Conservation (phyloP, 106 monocot genomes). For the Acorus gramineus region DNA sequence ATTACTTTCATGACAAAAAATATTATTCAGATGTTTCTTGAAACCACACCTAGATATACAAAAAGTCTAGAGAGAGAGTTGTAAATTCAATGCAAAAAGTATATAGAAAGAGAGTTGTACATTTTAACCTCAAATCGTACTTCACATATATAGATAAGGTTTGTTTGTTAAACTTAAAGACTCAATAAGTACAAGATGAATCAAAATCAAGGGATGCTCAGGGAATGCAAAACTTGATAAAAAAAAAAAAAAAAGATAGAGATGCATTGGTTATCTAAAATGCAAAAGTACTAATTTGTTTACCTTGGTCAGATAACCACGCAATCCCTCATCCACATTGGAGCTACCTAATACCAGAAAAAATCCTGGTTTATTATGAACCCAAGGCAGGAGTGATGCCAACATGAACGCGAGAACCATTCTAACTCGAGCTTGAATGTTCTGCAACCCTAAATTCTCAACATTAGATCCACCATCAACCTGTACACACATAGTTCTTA, state of each 20-base stretch:
- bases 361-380: conserved; percentile 85
- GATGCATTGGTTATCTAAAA: too few relatives aligned
- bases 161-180: too few relatives aligned
- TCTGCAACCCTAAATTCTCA: conserved; percentile 89
- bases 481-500: conserved; percentile 22
- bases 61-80: too few relatives aligned
- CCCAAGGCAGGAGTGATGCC: conserved; percentile 98
- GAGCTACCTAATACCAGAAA: conserved; percentile 94
- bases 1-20: too few relatives aligned
- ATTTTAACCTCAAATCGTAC: too few relatives aligned
- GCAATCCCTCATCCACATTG: conserved; percentile 97
- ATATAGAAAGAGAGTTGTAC: too few relatives aligned
- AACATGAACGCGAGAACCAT: conserved; percentile 98
- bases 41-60: too few relatives aligned
- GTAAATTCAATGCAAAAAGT: too few relatives aligned
- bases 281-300: background rate
- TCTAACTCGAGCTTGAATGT: conserved; percentile 98
- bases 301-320: conserved; percentile 99
- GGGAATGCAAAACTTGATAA: background rate
- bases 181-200: background rate
- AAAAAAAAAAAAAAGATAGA: too few relatives aligned
- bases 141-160: too few relatives aligned
- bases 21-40: too few relatives aligned
- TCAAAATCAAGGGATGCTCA: background rate
- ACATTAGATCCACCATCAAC: conserved; percentile 94